These are phyloP conservation scores for Venturiaceae sp. DNA, from an alignment of 2,329 filamentous ascomycete genomes.

Conservation along the genomic window DNA sequence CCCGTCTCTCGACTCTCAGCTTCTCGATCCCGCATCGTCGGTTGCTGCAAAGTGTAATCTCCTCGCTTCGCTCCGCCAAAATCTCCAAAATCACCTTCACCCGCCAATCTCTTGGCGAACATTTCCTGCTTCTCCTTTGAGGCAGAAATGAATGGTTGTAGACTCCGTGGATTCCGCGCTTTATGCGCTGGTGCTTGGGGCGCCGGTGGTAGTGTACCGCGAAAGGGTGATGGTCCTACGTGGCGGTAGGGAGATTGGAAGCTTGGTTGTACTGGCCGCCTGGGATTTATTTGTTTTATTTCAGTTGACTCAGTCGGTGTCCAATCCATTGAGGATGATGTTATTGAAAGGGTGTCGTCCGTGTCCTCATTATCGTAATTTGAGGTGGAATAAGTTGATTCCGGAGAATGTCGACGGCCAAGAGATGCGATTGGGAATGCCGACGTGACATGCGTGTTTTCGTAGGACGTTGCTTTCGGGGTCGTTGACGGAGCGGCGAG, in stretches of 20 bases:
- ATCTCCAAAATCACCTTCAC: background rate
- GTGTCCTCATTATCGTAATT: constrained; percentile 8
- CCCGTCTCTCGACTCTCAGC: constrained; percentile 13
- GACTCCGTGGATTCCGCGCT: constrained; percentile 46
- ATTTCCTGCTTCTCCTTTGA: constrained; percentile 36
- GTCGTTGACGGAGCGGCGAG: constrained; percentile 13
- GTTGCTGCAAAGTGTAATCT: background rate
- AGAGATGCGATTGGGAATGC: constrained; percentile 7
- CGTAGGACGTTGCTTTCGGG: constrained; percentile 8
- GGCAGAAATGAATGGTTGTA: constrained; percentile 35
- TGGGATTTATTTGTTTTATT: constrained; percentile 9
- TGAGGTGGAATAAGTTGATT: background rate
- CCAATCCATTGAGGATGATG: constrained; percentile 63
- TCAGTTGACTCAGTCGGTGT: constrained; percentile 42
- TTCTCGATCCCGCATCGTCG: constrained; percentile 4
- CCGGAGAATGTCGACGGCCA: constrained; percentile 14
- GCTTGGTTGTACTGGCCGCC: constrained; percentile 15
- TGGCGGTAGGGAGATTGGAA: constrained; percentile 3
- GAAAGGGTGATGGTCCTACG: constrained; percentile 48
- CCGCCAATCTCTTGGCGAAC: constrained; percentile 32
- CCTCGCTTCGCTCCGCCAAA: background rate
- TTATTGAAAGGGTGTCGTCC: constrained; percentile 9
- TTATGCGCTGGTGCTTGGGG: constrained; percentile 57
- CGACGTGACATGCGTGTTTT: background rate
- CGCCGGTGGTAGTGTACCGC: constrained; percentile 59